These are phyloP conservation scores for Thamnidium elegans DNA, from an alignment of 192 early-diverging fungal species.

Conservation along the genomic window DNA sequence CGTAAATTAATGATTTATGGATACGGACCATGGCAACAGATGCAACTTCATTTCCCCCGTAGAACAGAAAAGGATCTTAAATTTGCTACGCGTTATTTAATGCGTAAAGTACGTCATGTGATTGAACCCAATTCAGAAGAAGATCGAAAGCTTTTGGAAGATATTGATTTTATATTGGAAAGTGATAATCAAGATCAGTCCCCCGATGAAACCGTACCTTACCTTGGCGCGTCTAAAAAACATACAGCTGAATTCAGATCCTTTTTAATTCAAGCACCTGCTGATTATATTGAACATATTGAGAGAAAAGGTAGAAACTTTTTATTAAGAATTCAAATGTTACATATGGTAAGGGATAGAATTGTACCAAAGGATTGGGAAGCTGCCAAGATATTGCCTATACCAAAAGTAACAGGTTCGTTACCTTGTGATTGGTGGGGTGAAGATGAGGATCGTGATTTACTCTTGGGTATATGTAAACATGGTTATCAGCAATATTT, in stretches of 20 bases:
- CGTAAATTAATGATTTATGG: constrained; percentile 65
- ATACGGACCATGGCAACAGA: constrained; percentile 60
- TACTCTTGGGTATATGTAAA: constrained; percentile 76
- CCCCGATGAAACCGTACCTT: constrained; percentile 57
- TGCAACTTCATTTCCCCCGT: constrained; percentile 54
- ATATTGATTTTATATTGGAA: constrained; percentile 54
- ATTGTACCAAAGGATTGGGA: constrained; percentile 65
- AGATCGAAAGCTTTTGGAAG: constrained; percentile 59
- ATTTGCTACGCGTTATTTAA: constrained; percentile 52
- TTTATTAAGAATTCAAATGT: constrained; percentile 68
- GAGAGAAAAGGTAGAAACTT: constrained; percentile 66
- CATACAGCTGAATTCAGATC: constrained; percentile 67
- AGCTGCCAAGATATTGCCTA: constrained; percentile 53
- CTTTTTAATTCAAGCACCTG: constrained; percentile 65
- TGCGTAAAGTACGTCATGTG: constrained; percentile 47
- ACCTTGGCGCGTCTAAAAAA: constrained; percentile 57
- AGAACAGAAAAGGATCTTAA: constrained; percentile 59
- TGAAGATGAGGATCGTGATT: constrained; percentile 68
- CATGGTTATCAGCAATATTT: constrained; percentile 67
- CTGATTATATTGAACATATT: constrained; percentile 77
- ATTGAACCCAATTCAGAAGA: constrained; percentile 48
- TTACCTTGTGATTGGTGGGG: constrained; percentile 72
- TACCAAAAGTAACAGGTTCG: constrained; percentile 65
- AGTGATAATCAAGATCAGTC: constrained; percentile 39
- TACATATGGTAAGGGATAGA: constrained; percentile 70